Percentiles rank a stretch among this genome's conserved stretches.
These are phyloP conservation scores for Phaeophleospora eucalypticola DNA, from an alignment of 2,329 filamentous ascomycete genomes.

Conservation along the genomic window DNA sequence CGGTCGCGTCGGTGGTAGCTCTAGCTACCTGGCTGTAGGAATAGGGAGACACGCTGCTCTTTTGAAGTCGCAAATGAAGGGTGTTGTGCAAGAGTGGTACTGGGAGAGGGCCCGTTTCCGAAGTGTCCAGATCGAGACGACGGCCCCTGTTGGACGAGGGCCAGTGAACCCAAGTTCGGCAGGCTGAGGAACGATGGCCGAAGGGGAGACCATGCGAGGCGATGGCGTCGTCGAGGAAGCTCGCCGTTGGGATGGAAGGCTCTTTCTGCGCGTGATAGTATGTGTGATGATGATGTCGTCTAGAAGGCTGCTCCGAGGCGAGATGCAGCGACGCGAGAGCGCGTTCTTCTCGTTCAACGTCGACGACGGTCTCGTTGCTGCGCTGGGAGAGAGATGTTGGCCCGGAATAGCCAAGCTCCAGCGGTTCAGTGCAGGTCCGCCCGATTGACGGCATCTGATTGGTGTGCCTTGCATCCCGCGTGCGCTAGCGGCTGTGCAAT, in stretches of 20 bases:
- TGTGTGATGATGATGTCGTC: neutral
- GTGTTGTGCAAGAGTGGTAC: too few relatives aligned
- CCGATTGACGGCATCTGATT: neutral
- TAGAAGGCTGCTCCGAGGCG: neutral
- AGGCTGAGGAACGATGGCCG: neutral
- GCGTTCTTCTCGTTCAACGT: too few relatives aligned
- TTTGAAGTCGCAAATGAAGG: neutral
- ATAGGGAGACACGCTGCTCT: neutral
- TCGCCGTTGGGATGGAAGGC: neutral
- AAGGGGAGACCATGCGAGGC: neutral
- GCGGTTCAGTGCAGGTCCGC: neutral
- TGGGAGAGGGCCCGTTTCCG: neutral
- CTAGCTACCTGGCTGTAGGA: too few relatives aligned
- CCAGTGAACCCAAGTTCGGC: too few relatives aligned
- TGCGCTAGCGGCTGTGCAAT: neutral
- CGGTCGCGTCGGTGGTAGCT: too few relatives aligned
- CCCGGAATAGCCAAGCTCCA: neutral
- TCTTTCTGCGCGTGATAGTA: neutral
- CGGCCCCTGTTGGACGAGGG: too few relatives aligned
- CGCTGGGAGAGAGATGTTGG: neutral
- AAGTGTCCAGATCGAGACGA: too few relatives aligned
- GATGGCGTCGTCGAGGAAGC: neutral
- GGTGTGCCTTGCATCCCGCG: neutral
- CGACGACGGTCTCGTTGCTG: neutral
- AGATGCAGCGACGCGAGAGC: neutral